A percentile compares a stretch with the other conserved stretches of the same genome.
phyloP scores from a whole-genome alignment of 2,329 filamentous ascomycete species.

The Calycina herbarum region DNA sequence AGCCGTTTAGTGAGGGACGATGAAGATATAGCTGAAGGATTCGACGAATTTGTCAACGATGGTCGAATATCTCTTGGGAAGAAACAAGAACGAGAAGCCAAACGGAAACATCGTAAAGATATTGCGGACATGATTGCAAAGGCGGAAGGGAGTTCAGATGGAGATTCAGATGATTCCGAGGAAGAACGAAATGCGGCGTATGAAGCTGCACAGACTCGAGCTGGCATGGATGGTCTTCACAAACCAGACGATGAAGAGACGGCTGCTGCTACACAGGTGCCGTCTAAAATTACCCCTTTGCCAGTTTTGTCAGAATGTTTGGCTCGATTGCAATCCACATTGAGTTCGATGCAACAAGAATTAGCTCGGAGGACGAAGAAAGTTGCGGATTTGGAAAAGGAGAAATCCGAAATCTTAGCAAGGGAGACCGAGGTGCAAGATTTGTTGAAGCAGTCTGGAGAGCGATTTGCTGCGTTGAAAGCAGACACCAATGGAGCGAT shows the following conservation, averaged over 20 bases:
- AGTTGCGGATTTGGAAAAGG: slow-evolving; percentile 66
- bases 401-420: slow-evolving; percentile 66
- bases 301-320: slow-evolving; percentile 71
- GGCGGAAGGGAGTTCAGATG: slow-evolving; percentile 67
- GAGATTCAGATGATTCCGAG: slow-evolving; percentile 67
- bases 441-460: slow-evolving; percentile 77
- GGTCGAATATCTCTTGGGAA: slow-evolving; percentile 75
- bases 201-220: slow-evolving; percentile 80
- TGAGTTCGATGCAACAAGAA: slow-evolving; percentile 63
- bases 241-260: slow-evolving; percentile 46
- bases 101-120: slow-evolving; percentile 65
- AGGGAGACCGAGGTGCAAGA: slow-evolving; percentile 79
- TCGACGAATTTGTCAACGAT: slow-evolving; percentile 88
- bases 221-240: slow-evolving; percentile 75
- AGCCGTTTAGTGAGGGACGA: slow-evolving; percentile 80
- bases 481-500: slow-evolving; percentile 45
- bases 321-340: slow-evolving; percentile 58
- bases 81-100: slow-evolving; percentile 73
- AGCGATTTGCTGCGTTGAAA: slow-evolving; percentile 63
- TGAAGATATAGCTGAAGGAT: slow-evolving; percentile 90
- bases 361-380: slow-evolving; percentile 60
- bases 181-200: slow-evolving; percentile 77
- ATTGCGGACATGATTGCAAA: slow-evolving; percentile 83
- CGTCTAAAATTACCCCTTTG: slow-evolving; percentile 70
- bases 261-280: slow-evolving; percentile 30